Evolutionary conservation across 2,329 filamentous ascomycete genomes (phyloP), one percentile per base, ranked within the genome.

Genomic region (Xylariaceae sp.): DNA sequence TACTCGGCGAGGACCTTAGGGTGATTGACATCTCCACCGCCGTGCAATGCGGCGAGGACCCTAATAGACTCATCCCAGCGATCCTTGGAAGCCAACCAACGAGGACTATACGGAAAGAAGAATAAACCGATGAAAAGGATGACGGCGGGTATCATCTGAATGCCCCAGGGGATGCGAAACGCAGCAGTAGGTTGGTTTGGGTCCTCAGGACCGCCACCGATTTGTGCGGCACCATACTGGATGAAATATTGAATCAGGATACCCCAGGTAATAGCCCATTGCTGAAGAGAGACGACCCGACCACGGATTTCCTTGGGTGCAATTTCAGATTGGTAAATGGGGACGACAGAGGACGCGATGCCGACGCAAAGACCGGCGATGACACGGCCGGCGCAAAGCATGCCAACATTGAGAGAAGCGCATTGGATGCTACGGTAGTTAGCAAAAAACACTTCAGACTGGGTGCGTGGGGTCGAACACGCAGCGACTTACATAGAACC

Each of bases 321-420:
- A 19, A 88, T 75, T 67, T 89, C 87, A 50, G 83, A 79, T 59
- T 87, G 81, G 67, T 88, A 89, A 26, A 88, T 80, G 0, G 84
- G 85, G 1, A 88, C 86, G 62, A 88, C 76, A 6, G 86, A 83
- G 31, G 85, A 88, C 60, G 83, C 83, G 62, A 91, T 89, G 57
- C 88, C 88, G 53, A 91, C 85, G 54, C 84, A 84, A 61, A 90
- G 65, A 42, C 88, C 88, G 59, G 87, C 85, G 68, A 91, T 81
- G 59, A 86, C 73, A 59, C 88, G 83, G 2, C 87, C 88, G 2
- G 80, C 80, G 56, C 88, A 82, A 19, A 91, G 77, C 85, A 90
- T 89, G 31, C 74, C 77, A 42, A 90, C 80, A 64, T 84, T 83
- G 63, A 86, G 79, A 1, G 86, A 69, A 1, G 84, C 80, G 47